Evolutionary conservation across 768 basidiomycete species (phyloP).

Genomic region (Leccinum barrowsii): DNA sequence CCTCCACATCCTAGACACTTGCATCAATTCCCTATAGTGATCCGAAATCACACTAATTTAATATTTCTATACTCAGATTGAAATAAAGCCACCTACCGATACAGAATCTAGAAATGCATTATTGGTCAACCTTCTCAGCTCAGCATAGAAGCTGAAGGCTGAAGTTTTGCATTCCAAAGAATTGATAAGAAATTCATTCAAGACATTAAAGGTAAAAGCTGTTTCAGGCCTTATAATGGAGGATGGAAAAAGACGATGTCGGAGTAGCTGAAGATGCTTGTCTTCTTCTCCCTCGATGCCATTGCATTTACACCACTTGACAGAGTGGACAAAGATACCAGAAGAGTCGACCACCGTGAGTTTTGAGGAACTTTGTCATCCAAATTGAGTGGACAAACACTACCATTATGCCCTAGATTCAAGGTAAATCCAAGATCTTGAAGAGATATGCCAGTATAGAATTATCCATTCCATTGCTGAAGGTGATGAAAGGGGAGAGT

Average conservation of each 20-base stretch:
- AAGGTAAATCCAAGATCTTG: background rate
- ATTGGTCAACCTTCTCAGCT: background rate
- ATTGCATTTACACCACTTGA: background rate
- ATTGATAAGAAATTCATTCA: conserved; percentile 21
- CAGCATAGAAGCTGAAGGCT: background rate
- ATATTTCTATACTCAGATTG: background rate
- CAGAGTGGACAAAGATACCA: background rate
- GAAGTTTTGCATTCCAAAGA: conserved; percentile 13
- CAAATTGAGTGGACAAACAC: background rate
- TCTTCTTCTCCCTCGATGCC: background rate
- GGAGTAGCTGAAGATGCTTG: background rate
- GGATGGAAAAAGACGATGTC: background rate
- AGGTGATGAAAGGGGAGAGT: background rate
- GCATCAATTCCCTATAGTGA: background rate
- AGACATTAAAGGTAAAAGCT: conserved; percentile 20
- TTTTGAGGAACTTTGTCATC: background rate
- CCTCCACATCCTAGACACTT: background rate
- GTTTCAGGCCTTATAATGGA: conserved; percentile 9
- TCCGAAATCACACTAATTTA: background rate
- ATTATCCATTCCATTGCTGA: background rate
- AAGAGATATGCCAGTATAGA: background rate
- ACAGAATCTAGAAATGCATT: background rate
- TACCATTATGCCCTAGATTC: background rate
- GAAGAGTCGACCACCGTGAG: background rate
- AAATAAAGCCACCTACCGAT: background rate